phyloP scores from a whole-genome alignment of 495 filamentous ascomycete species.

The Parathielavia appendiculata region DNA sequence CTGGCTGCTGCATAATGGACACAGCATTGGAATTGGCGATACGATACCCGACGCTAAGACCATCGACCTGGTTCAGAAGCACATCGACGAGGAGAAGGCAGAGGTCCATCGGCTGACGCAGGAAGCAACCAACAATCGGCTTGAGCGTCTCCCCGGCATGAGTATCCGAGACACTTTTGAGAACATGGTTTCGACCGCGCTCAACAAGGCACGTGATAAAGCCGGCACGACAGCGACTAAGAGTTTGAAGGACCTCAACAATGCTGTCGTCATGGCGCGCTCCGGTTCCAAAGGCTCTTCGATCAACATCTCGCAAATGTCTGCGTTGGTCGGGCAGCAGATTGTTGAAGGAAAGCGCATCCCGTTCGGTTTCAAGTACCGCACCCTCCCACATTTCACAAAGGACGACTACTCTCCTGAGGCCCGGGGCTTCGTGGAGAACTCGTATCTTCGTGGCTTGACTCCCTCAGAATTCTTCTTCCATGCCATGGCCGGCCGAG shows the following conservation, averaged over 20 bases:
- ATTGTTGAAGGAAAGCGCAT: conserved; percentile 98
- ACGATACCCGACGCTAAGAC: conserved; percentile 85
- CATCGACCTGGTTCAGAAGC: conserved; percentile 73
- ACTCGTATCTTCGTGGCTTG: conserved; percentile 93
- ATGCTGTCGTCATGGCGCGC: conserved; percentile 88
- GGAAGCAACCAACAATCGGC: conserved; percentile 71
- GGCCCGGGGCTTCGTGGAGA: conserved; percentile 96
- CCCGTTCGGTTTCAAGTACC: conserved; percentile 98
- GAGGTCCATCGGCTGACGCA: conserved; percentile 70
- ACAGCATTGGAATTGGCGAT: conserved; percentile 97
- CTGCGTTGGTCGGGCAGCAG: conserved; percentile 92
- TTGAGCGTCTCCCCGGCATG: conserved; percentile 93
- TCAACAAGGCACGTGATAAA: conserved; percentile 93
- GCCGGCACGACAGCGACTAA: conserved; percentile 87
- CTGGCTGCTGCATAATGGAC: conserved; percentile 96
- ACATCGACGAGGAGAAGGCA: conserved; percentile 71
- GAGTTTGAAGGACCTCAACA: conserved; percentile 91
- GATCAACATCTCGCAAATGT: conserved; percentile 99
- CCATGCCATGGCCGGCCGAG: conserved; percentile 99
- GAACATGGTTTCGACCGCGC: conserved; percentile 82
- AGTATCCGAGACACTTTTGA: conserved; percentile 98
- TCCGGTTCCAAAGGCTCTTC: conserved; percentile 97
- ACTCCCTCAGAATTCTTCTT: conserved; percentile 98
- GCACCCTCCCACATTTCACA: conserved; percentile 94
- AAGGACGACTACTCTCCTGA: conserved; percentile 98